Conservation (phyloP, 768 basidiomycete species). For the Megacollybia marginata region DNA sequence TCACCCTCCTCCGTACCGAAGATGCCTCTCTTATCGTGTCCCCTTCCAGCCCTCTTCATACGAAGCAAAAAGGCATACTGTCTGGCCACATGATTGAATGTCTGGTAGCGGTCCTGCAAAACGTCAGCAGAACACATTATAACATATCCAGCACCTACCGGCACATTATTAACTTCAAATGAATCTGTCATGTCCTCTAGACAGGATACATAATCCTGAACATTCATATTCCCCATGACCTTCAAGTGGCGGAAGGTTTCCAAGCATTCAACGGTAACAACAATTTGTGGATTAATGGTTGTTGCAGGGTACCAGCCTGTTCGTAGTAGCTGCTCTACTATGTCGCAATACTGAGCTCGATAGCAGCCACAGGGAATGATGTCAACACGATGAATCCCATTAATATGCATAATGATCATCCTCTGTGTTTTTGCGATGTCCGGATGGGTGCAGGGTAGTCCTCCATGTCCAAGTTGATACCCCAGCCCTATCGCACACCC, state of each 20-base stretch:
- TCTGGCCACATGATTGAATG: conserved; percentile 1
- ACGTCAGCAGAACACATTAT: too few relatives aligned
- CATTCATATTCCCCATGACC: conserved; percentile 3
- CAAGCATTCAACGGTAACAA: background rate
- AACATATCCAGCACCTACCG: too few relatives aligned
- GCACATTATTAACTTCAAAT: background rate
- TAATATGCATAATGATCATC: too few relatives aligned
- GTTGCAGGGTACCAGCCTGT: conserved; percentile 6
- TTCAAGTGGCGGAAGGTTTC: background rate
- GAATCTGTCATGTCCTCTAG: conserved; percentile 2
- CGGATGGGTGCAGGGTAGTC: background rate
- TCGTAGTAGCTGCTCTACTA: conserved; percentile 1
- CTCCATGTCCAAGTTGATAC: conserved; percentile 4
- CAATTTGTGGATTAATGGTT: background rate
- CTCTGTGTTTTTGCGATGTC: background rate
- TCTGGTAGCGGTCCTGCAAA: background rate
- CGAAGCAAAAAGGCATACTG: conserved; percentile 5
- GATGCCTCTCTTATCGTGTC: background rate
- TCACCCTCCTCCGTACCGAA: conserved; percentile 2
- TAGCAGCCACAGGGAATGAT: background rate
- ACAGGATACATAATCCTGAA: conserved; percentile 1
- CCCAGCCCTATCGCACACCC: too few relatives aligned
- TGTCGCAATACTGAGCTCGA: background rate
- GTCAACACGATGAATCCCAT: background rate
- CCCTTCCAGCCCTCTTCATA: conserved; percentile 6